A percentile compares a stretch with the other conserved stretches of the same genome.
phyloP scores from a whole-genome alignment of 78 protist species.

The Bigelowiella natans region DNA sequence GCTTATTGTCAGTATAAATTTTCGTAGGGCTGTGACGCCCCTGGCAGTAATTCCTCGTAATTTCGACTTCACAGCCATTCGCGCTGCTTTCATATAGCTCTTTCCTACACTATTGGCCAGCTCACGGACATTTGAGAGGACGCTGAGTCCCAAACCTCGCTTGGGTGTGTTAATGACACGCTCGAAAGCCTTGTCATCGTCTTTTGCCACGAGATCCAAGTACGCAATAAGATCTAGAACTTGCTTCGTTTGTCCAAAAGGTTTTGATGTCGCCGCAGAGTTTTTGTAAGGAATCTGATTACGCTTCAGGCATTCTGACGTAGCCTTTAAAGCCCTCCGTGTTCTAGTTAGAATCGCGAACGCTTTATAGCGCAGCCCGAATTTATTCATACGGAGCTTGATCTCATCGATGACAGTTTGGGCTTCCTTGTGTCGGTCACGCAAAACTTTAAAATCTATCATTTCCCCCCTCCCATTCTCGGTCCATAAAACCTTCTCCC shows the following conservation, averaged over 20 bases:
- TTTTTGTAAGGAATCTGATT: too few species aligned
- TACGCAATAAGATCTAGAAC: not conserved
- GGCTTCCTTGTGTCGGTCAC: not conserved
- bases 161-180: not conserved
- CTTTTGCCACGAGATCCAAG: not conserved
- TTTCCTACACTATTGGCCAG: not conserved
- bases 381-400: not conserved
- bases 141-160: not conserved
- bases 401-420: not conserved
- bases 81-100: not conserved
- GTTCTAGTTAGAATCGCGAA: too few species aligned
- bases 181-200: not conserved
- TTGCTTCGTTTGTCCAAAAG: too few species aligned
- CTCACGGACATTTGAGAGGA: not conserved
- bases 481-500: not conserved
- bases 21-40: too few species aligned
- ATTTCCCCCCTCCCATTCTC: not conserved
- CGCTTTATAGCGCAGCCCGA: too few species aligned
- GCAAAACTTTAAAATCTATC: not conserved
- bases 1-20: too few species aligned
- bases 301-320: too few species aligned
- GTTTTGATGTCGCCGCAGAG: too few species aligned
- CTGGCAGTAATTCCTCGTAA: too few species aligned
- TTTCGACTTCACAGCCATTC: not conserved
- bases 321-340: too few species aligned